phyloP scores from a whole-genome alignment of 768 basidiomycete genomes.

The Leucocoprinus leucothites region DNA sequence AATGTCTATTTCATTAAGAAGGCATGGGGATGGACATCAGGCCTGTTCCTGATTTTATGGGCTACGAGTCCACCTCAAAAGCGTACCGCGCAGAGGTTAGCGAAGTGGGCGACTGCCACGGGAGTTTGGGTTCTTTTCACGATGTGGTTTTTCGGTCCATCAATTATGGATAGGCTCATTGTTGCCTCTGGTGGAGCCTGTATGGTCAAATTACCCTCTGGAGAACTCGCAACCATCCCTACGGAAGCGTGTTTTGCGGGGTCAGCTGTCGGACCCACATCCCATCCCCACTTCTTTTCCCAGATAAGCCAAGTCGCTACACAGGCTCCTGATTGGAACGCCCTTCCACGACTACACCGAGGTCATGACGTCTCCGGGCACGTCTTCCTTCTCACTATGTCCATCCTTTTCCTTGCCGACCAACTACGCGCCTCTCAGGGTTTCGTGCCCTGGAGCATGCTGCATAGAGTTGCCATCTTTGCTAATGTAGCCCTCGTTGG shows the following conservation, averaged over 20 bases:
- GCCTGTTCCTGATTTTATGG: slow-evolving; percentile 58
- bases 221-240: slow-evolving; percentile 52
- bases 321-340: slow-evolving; percentile 41
- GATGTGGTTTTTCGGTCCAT: slow-evolving; percentile 86
- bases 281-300: slow-evolving; percentile 66
- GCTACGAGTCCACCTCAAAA: slow-evolving; percentile 48
- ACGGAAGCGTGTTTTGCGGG: slow-evolving; percentile 52
- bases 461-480: slow-evolving; percentile 47
- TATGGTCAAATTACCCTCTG: slow-evolving; percentile 58
- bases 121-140: slow-evolving; percentile 73
- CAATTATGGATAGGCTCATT: slow-evolving; percentile 65
- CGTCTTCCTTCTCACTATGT: slow-evolving; percentile 83
- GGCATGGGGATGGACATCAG: slow-evolving; percentile 89
- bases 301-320: neutral
- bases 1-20: slow-evolving; percentile 89
- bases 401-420: slow-evolving; percentile 73
- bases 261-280: slow-evolving; percentile 48
- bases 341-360: slow-evolving; percentile 58
- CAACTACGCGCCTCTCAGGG: slow-evolving; percentile 60
- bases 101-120: slow-evolving; percentile 58
- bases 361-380: slow-evolving; percentile 97
- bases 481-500: slow-evolving; percentile 46
- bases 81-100: slow-evolving; percentile 39
- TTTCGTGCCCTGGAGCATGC: slow-evolving; percentile 31
- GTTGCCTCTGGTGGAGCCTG: slow-evolving; percentile 75